Evolutionary conservation across 108 stramenopile genomes (phyloP).

Genomic region (Licmophora abbreviata): DNA sequence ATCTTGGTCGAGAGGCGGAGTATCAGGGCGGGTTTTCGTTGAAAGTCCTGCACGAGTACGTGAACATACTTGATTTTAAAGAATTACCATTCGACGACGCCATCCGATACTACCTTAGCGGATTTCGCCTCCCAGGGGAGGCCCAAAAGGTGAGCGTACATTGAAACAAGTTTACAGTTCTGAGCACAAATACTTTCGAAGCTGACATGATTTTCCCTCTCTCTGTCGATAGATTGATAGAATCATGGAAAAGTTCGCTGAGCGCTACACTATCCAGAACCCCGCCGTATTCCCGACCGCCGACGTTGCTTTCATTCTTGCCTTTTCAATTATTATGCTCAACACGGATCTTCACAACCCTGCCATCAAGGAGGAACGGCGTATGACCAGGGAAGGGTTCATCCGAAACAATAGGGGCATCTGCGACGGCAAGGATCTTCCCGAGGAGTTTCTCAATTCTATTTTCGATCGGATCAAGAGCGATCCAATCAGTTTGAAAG

Average conservation of each 20-base stretch:
- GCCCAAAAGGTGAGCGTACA: too few relatives aligned
- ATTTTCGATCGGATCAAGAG: conserved; percentile 94
- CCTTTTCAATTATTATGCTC: conserved; percentile 99
- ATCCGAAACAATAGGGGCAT: conserved; percentile 95
- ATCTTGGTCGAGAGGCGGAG: conserved; percentile 90
- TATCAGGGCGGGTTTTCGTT: conserved; percentile 85
- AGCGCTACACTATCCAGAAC: conserved; percentile 87
- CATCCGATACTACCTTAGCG: conserved; percentile 89
- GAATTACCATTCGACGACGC: conserved; percentile 92
- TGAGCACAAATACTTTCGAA: too few relatives aligned
- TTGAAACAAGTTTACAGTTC: too few relatives aligned
- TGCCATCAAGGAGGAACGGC: conserved; percentile 82
- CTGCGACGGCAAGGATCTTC: conserved; percentile 89
- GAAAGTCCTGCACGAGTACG: conserved; percentile 89
- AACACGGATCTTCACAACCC: conserved; percentile 99
- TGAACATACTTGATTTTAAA: conserved; percentile 79
- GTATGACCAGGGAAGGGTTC: conserved; percentile 94
- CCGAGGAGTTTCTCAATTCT: conserved; percentile 77
- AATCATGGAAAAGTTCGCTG: conserved; percentile 99
- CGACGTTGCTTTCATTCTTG: conserved; percentile 97
- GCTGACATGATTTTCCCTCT: too few relatives aligned
- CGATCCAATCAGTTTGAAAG: conserved; percentile 92
- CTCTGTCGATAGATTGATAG: too few relatives aligned
- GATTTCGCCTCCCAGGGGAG: conserved; percentile 98
- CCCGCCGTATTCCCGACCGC: conserved; percentile 88